Conservation (phyloP, 805 yeast species). For the Yamadazyma nakazawae region DNA sequence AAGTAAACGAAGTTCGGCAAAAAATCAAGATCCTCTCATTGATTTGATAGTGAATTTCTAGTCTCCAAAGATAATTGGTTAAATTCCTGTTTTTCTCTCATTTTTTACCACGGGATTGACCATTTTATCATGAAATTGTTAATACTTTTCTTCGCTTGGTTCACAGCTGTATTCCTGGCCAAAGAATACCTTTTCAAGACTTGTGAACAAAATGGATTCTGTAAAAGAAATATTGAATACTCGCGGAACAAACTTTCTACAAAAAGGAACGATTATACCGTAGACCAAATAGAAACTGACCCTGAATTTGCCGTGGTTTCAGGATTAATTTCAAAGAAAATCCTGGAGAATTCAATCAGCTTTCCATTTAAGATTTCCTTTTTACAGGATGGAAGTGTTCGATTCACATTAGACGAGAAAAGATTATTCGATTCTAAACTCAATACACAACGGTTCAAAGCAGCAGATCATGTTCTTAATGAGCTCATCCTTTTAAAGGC, state of each 20-base stretch:
- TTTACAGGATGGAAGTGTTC: conserved; percentile 53
- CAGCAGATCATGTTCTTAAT: conserved; percentile 30
- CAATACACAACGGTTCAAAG: conserved; percentile 52
- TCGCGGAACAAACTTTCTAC: conserved; percentile 30
- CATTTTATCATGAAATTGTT: not conserved
- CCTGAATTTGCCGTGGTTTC: conserved; percentile 1
- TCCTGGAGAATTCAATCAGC: conserved; percentile 17
- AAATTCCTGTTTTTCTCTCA: not conserved
- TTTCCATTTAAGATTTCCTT: conserved; percentile 59
- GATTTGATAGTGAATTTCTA: not conserved
- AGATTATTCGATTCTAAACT: conserved; percentile 24
- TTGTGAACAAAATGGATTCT: conserved; percentile 81
- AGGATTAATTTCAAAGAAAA: conserved; percentile 7
- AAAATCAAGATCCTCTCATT: not conserved
- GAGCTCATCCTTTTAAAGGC: conserved; percentile 18
- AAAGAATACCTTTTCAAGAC: conserved; percentile 69
- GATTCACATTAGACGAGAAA: conserved; percentile 67
- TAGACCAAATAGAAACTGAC: not conserved
- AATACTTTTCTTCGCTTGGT: not conserved
- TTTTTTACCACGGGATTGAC: not conserved
- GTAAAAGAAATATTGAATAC: conserved; percentile 72
- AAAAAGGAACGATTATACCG: conserved; percentile 2
- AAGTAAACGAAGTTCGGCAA: not conserved
- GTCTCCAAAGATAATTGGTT: not conserved
- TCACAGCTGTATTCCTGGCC: conserved; percentile 30